These are phyloP conservation scores for Rhododendron williamsianum DNA, from an alignment of 148 eudicot genomes.

Conservation along the genomic window DNA sequence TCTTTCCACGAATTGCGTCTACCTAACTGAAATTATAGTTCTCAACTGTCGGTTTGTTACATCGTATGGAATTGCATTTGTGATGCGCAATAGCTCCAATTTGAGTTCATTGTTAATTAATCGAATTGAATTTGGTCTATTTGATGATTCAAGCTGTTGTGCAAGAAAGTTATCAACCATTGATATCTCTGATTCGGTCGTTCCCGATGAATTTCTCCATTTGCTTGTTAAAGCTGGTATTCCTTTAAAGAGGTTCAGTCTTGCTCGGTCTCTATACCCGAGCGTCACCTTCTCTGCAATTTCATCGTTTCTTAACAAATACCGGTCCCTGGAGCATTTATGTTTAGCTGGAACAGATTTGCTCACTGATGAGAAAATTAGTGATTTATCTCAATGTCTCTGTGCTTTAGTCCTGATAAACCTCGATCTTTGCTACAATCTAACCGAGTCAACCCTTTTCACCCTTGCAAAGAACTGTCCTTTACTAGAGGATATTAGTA, in stretches of 20 bases:
- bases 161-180: too few relatives aligned
- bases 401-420: constrained; percentile 20
- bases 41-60: constrained; percentile 40
- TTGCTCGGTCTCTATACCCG: too few relatives aligned
- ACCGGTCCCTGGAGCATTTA: constrained; percentile 36
- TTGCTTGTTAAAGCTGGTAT: too few relatives aligned
- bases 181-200: too few relatives aligned
- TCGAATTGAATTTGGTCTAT: too few relatives aligned
- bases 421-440: constrained; percentile 36
- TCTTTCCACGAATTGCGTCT: constrained; percentile 16
- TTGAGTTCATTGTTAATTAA: constrained; percentile 26
- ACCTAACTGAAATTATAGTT: constrained; percentile 41
- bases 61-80: constrained; percentile 26
- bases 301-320: neutral
- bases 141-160: too few relatives aligned
- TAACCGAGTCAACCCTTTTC: constrained; percentile 21
- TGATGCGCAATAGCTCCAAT: constrained; percentile 25
- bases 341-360: constrained; percentile 33
- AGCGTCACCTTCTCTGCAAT: too few relatives aligned
- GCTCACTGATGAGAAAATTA: constrained; percentile 32
- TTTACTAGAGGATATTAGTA: constrained; percentile 34
- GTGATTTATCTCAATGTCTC: constrained; percentile 19
- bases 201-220: too few relatives aligned
- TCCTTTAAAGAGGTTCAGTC: too few relatives aligned
- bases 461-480: constrained; percentile 43